These are phyloP conservation scores for Vitis hybrid DNA, from an alignment of 177 flowering plant species.

Conservation along the genomic window DNA sequence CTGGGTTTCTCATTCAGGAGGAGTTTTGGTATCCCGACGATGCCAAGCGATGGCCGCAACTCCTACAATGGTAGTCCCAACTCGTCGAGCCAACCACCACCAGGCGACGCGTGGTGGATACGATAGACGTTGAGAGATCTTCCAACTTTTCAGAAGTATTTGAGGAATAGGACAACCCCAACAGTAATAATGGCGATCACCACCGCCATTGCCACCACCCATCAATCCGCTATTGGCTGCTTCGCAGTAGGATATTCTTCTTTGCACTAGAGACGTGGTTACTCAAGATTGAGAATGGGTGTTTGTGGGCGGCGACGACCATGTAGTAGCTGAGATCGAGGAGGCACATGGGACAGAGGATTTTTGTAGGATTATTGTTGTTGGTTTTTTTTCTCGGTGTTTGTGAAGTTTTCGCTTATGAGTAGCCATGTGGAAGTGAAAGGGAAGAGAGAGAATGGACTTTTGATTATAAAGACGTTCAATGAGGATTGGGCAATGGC, in stretches of 20 bases:
- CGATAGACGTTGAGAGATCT: conserved; percentile 15
- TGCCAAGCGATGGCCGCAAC: conserved; percentile 18
- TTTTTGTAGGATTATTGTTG: conserved; percentile 28
- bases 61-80: conserved; percentile 30
- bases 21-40: neutral
- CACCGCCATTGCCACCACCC: conserved; percentile 32
- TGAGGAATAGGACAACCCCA: conserved; percentile 13
- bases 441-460: conserved; percentile 25
- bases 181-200: conserved; percentile 11
- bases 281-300: conserved; percentile 21
- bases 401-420: conserved; percentile 39
- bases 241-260: conserved; percentile 14
- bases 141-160: neutral
- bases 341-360: conserved; percentile 37
- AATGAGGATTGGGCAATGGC: conserved; percentile 35
- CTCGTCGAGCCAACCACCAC: conserved; percentile 21
- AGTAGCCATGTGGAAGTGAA: conserved; percentile 20
- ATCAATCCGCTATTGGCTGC: conserved; percentile 17
- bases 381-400: conserved; percentile 38
- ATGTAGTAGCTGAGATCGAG: conserved; percentile 31
- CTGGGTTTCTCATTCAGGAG: too few relatives aligned
- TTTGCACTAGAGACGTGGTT: conserved; percentile 16
- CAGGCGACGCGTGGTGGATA: conserved; percentile 43
- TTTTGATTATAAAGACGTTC: conserved; percentile 30
- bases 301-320: conserved; percentile 11